phyloP scores from a whole-genome alignment of 257 asterid genomes.

The Solanum medicagineum region DNA sequence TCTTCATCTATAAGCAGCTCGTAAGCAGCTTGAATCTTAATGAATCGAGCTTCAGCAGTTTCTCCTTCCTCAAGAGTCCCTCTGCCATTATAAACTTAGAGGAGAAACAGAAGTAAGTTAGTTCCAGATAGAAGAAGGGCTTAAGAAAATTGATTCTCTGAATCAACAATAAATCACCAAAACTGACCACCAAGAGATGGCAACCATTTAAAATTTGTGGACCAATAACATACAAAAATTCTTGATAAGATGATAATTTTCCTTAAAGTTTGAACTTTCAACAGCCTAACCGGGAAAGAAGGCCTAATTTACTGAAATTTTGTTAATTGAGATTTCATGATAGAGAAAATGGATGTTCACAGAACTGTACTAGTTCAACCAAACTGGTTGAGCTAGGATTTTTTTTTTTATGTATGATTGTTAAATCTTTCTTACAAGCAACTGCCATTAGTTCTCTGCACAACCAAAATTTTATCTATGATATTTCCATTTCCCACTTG shows the following conservation, averaged over 20 bases:
- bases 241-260: neutral
- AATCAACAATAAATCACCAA: neutral
- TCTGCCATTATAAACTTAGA: conserved; percentile 80
- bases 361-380: neutral
- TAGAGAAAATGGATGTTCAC: neutral
- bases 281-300: neutral
- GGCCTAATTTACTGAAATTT: neutral
- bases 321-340: neutral
- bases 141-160: neutral
- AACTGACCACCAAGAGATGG: neutral
- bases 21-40: conserved; percentile 94
- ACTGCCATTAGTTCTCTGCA: neutral
- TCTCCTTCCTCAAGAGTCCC: conserved; percentile 93
- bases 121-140: neutral
- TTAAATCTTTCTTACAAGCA: neutral
- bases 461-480: neutral
- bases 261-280: neutral
- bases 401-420: neutral
- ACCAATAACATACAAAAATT: neutral
- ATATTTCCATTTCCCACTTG: neutral
- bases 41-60: conserved; percentile 92
- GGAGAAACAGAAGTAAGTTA: conserved; percentile 14
- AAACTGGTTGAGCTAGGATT: neutral
- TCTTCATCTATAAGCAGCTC: conserved; percentile 84
- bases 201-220: neutral